A percentile compares a stretch with the other conserved stretches of the same genome.
phyloP scores from a whole-genome alignment of 805 yeast species.

The Metschnikowia anglica region DNA sequence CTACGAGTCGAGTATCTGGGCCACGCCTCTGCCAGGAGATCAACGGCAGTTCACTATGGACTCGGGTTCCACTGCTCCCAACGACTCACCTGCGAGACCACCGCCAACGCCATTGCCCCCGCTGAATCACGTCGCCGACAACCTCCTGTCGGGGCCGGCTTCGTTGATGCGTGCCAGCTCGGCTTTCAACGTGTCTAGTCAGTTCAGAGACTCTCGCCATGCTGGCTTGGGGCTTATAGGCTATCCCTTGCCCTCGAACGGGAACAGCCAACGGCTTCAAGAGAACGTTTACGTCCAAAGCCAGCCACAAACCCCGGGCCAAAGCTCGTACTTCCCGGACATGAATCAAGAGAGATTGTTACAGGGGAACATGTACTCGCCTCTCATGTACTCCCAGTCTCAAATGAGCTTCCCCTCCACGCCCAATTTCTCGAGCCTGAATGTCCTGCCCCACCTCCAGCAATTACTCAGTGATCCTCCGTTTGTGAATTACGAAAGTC shows the following conservation, averaged over 20 bases:
- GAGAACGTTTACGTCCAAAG: background rate
- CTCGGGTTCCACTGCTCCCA: background rate
- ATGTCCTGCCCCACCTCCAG: constrained; percentile 8
- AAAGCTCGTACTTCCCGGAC: background rate
- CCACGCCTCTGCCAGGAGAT: constrained; percentile 8
- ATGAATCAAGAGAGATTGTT: background rate
- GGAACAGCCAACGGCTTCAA: background rate
- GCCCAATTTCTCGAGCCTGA: constrained; percentile 5
- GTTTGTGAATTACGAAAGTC: background rate
- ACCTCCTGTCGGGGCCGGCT: background rate
- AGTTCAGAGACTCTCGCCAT: constrained; percentile 2
- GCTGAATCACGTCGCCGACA: background rate
- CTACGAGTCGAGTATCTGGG: constrained; percentile 12
- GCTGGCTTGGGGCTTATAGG: constrained; percentile 7
- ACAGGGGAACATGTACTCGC: background rate
- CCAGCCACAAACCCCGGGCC: background rate
- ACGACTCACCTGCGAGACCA: constrained; percentile 6
- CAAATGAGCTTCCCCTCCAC: constrained; percentile 5
- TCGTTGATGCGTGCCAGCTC: background rate
- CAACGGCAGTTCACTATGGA: constrained; percentile 14
- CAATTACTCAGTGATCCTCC: background rate
- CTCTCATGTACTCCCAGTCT: background rate
- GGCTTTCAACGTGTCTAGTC: background rate
- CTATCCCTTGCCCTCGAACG: background rate
- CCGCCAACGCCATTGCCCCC: constrained; percentile 11